These are phyloP conservation scores for Drosera capensis DNA, from an alignment of 148 eudicot species.

Conservation along the genomic window DNA sequence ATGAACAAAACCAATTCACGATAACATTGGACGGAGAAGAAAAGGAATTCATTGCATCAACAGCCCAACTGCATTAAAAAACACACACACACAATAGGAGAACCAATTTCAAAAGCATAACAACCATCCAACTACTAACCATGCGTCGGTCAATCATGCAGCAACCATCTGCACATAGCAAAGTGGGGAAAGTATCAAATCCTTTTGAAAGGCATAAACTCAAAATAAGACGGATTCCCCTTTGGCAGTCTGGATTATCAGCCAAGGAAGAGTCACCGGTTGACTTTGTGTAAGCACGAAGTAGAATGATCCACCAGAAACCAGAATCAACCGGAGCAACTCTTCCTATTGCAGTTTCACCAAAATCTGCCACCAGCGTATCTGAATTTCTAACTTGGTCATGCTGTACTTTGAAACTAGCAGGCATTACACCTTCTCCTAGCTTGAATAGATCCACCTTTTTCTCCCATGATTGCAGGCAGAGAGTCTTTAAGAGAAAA, in stretches of 20 bases:
- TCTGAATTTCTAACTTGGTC: constrained; percentile 24
- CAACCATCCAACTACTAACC: constrained; percentile 14
- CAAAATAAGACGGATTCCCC: constrained; percentile 46
- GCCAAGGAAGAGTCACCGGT: constrained; percentile 45
- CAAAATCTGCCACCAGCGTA: constrained; percentile 36
- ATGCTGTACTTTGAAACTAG: constrained; percentile 33
- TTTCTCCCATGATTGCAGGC: constrained; percentile 46
- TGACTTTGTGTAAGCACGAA: constrained; percentile 43
- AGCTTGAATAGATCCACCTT: constrained; percentile 36
- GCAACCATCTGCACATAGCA: constrained; percentile 49
- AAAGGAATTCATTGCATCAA: not conserved
- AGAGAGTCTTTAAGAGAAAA: constrained; percentile 38
- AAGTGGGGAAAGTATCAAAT: constrained; percentile 48
- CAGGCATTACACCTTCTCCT: constrained; percentile 51
- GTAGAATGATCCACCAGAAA: constrained; percentile 53
- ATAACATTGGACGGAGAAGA: not conserved
- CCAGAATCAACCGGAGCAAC: constrained; percentile 58
- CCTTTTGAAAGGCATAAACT: constrained; percentile 43
- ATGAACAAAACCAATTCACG: not conserved
- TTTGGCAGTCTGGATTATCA: constrained; percentile 40
- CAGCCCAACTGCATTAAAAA: not conserved
- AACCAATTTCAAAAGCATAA: not conserved
- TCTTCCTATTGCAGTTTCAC: constrained; percentile 47
- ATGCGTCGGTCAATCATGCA: constrained; percentile 53
- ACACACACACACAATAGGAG: not conserved